These are phyloP conservation scores for Aspergillus caelatus DNA, from an alignment of 2,329 filamentous ascomycete genomes.

Conservation along the genomic window DNA sequence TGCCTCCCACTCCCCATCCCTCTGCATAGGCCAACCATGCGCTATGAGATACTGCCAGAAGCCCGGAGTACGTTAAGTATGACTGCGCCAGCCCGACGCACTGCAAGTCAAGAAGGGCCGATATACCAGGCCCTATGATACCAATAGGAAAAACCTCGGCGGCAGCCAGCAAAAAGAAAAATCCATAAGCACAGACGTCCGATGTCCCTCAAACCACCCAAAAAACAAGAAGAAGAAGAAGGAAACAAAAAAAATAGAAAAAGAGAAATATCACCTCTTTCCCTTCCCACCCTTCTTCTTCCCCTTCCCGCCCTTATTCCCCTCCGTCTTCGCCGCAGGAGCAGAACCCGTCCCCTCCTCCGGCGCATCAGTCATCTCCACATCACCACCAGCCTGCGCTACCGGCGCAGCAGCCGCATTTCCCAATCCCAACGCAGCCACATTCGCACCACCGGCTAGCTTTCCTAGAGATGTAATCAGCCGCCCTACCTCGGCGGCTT, in stretches of 20 bases:
- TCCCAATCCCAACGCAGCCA: slow-evolving; percentile 55
- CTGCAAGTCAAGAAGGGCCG: background rate
- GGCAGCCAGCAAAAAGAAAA: background rate
- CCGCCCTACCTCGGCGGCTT: slow-evolving; percentile 85
- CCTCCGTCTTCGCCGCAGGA: slow-evolving; percentile 28
- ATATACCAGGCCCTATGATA: background rate
- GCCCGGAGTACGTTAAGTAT: background rate
- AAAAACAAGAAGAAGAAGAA: background rate
- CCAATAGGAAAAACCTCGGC: background rate
- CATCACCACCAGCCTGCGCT: slow-evolving; percentile 31
- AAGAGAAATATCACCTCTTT: slow-evolving; percentile 58
- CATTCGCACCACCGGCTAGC: slow-evolving; percentile 68
- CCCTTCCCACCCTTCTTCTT: slow-evolving; percentile 73
- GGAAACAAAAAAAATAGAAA: background rate
- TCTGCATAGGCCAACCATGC: background rate
- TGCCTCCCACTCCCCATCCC: background rate
- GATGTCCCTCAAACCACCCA: background rate
- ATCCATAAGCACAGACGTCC: background rate
- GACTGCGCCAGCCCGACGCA: background rate
- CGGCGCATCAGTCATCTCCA: slow-evolving; percentile 37
- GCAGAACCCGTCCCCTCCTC: slow-evolving; percentile 33
- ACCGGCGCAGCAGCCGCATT: slow-evolving; percentile 27
- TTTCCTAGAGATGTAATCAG: slow-evolving; percentile 76
- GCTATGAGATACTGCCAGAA: background rate
- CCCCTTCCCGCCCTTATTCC: slow-evolving; percentile 34